Evolutionary conservation across 2,329 filamentous ascomycete genomes (phyloP).

Genomic region (Colletotrichum euphorbiae): DNA sequence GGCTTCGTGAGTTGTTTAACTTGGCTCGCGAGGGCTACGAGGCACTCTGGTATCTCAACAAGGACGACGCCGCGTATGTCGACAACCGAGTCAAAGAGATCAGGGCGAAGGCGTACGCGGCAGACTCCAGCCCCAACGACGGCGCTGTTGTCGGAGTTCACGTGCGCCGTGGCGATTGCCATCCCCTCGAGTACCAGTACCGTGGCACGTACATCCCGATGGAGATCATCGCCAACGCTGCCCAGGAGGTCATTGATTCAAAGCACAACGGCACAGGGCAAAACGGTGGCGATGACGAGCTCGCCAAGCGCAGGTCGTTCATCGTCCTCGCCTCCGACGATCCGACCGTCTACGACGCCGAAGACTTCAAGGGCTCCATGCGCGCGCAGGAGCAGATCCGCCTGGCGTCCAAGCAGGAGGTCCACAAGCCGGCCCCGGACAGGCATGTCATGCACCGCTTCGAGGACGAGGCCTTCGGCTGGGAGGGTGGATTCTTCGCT

Average conservation of each 20-base stretch:
- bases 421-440: conserved; percentile 55
- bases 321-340: conserved; percentile 83
- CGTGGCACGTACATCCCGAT: conserved; percentile 82
- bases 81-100: conserved; percentile 68
- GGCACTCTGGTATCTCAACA: conserved; percentile 76
- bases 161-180: conserved; percentile 82
- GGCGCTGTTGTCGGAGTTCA: conserved; percentile 77
- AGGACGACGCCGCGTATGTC: conserved; percentile 75
- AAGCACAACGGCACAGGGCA: conserved; percentile 56
- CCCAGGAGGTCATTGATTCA: conserved; percentile 64
- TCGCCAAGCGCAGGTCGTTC: conserved; percentile 58
- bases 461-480: conserved; percentile 81
- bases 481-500: conserved; percentile 89
- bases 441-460: conserved; percentile 70
- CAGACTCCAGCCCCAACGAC: conserved; percentile 58
- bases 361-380: conserved; percentile 68
- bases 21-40: conserved; percentile 79
- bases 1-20: conserved; percentile 72
- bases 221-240: conserved; percentile 73
- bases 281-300: conserved; percentile 49
- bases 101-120: conserved; percentile 56
- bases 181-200: conserved; percentile 82
- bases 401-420: conserved; percentile 72
- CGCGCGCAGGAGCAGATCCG: conserved; percentile 82
- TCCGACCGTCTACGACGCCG: conserved; percentile 75